Evolutionary conservation across 2,329 filamentous ascomycete genomes (phyloP).

Genomic region (Cercospora citrullina): DNA sequence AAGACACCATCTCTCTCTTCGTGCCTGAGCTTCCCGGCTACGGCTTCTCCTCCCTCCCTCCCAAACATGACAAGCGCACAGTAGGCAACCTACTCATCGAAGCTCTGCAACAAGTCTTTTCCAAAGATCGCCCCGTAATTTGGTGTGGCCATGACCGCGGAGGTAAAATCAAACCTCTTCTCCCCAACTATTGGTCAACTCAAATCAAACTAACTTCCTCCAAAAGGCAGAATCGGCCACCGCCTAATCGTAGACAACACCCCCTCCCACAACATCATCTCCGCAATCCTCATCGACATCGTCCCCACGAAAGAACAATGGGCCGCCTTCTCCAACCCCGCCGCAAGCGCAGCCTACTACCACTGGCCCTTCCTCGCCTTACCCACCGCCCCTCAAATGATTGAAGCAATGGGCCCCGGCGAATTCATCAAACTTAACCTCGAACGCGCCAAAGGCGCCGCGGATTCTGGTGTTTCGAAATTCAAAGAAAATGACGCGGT

Average conservation of each 20-base stretch:
- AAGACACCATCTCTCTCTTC: conserved; percentile 47
- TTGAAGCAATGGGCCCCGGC: conserved; percentile 46
- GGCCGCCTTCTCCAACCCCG: conserved; percentile 43
- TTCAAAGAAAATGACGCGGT: conserved; percentile 42
- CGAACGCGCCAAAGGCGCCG: conserved; percentile 32
- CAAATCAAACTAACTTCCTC: neutral
- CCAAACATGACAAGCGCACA: conserved; percentile 42
- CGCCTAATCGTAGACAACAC: conserved; percentile 49
- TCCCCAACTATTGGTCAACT: neutral
- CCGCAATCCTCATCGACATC: conserved; percentile 51
- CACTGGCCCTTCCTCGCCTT: conserved; percentile 57
- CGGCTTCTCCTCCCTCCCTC: conserved; percentile 44
- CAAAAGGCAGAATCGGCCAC: conserved; percentile 45
- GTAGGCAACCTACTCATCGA: conserved; percentile 48
- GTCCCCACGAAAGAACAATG: conserved; percentile 52
- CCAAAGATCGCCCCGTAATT: conserved; percentile 41
- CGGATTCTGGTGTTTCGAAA: conserved; percentile 36
- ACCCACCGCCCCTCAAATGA: conserved; percentile 46
- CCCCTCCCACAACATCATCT: conserved; percentile 40
- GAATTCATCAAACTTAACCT: conserved; percentile 43
- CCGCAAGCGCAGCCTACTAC: conserved; percentile 44
- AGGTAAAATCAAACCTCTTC: conserved; percentile 29
- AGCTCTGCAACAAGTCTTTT: conserved; percentile 41
- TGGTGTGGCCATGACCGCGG: conserved; percentile 54
- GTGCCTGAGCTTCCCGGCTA: conserved; percentile 52